Percentiles rank a stretch among this genome's conserved stretches.
Evolutionary conservation across 805 yeast genomes (phyloP).

Genomic region (Lipomyces orientalis): DNA sequence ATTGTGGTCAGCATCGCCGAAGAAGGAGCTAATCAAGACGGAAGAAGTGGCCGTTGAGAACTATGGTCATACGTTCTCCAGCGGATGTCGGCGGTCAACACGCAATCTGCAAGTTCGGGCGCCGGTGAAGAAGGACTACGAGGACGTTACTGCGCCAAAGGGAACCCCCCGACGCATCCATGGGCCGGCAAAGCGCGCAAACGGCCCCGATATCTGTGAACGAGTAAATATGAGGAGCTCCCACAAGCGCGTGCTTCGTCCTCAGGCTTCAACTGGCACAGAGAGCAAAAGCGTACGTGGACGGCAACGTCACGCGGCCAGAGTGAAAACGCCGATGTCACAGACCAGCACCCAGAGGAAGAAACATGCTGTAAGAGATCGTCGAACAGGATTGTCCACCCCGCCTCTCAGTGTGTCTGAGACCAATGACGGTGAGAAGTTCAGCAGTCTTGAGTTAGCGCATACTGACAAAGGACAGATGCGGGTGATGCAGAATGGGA

Average conservation of each 20-base stretch:
- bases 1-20: neutral
- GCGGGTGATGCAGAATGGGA: conserved; percentile 3
- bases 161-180: neutral
- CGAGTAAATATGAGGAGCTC: neutral
- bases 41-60: neutral
- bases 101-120: conserved; percentile 2
- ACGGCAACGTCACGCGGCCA: too few species aligned
- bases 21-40: neutral
- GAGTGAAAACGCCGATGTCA: neutral
- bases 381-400: conserved; percentile 16
- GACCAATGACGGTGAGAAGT: conserved; percentile 11
- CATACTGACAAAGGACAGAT: neutral
- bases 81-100: conserved; percentile 19
- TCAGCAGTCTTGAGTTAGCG: neutral
- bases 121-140: conserved; percentile 17
- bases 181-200: neutral
- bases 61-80: neutral
- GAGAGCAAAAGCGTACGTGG: neutral
- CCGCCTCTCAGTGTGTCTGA: conserved; percentile 18
- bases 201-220: neutral
- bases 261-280: neutral
- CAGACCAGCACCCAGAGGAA: neutral
- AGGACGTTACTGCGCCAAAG: conserved; percentile 5
- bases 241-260: neutral
- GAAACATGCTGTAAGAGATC: neutral